These are phyloP conservation scores for Marchantia polymorpha DNA, from an alignment of 225 moss, liverwort and hornwort species.

Conservation along the genomic window DNA sequence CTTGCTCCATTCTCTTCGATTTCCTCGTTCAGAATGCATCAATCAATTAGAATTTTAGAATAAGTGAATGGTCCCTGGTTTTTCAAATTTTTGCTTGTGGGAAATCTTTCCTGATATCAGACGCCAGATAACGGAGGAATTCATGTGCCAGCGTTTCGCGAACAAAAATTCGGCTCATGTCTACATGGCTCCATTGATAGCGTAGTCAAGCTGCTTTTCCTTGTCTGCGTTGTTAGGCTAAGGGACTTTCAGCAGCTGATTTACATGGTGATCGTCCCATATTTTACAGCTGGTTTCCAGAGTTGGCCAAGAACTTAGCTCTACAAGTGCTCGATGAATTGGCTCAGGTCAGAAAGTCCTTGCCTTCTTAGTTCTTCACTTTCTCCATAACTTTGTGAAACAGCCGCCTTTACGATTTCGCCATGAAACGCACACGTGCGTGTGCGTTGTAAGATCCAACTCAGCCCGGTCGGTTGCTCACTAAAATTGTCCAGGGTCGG, in stretches of 20 bases:
- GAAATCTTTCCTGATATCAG: too few species aligned
- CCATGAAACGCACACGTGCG: neutral
- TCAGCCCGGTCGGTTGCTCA: neutral
- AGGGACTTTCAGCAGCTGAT: neutral
- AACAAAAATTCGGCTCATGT: neutral
- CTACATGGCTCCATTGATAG: neutral
- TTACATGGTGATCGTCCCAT: too few species aligned
- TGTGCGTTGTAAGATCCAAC: neutral
- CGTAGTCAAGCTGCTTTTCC: neutral
- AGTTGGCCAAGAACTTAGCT: constrained; percentile 54
- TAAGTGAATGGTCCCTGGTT: neutral
- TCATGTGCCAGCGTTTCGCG: too few species aligned
- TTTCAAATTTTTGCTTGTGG: neutral
- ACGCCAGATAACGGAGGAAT: too few species aligned
- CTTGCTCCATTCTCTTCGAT: neutral
- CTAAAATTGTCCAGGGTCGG: neutral
- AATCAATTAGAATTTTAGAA: neutral
- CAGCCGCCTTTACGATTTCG: neutral
- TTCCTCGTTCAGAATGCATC: too few species aligned
- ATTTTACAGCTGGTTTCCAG: constrained; percentile 66
- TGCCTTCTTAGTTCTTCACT: neutral
- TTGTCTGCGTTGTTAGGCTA: neutral
- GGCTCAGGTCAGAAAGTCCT: constrained; percentile 45
- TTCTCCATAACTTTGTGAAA: neutral
- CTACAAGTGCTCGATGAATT: constrained; percentile 66